Conservation (phyloP, 345 rosid species). For the Limnanthes douglasii region DNA sequence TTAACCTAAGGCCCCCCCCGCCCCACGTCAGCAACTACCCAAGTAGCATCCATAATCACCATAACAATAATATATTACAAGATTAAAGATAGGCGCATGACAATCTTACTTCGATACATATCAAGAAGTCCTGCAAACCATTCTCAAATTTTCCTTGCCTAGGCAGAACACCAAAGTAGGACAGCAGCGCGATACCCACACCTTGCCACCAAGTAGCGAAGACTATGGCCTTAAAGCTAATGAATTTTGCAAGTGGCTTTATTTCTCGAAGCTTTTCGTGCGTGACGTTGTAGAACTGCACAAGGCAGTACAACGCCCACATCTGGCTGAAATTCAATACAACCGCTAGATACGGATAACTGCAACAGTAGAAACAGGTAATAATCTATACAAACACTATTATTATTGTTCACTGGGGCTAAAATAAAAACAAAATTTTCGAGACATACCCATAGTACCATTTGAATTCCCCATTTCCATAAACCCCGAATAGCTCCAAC, state of each 20-base stretch:
- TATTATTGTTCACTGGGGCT: no score
- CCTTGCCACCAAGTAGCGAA: slow-evolving; percentile 99
- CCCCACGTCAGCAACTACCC: no score
- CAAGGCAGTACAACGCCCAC: slow-evolving; percentile 90
- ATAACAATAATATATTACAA: no score
- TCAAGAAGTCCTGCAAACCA: slow-evolving; percentile 64
- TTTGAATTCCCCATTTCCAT: slow-evolving; percentile 79
- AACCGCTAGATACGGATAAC: slow-evolving; percentile 64
- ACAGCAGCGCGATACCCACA: slow-evolving; percentile 53
- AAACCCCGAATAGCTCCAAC: slow-evolving; percentile 56
- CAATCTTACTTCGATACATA: slow-evolving; percentile 66
- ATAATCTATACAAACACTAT: no score
- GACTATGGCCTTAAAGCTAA: slow-evolving; percentile 90
- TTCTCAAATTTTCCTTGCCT: slow-evolving; percentile 34
- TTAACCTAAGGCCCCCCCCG: no score
- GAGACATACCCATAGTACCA: slow-evolving; percentile 73
- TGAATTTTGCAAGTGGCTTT: slow-evolving; percentile 71
- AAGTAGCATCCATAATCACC: no score
- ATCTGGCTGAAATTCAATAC: slow-evolving; percentile 86
- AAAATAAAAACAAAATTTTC: no score
- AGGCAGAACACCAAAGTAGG: slow-evolving; percentile 44
- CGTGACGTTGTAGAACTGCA: slow-evolving; percentile 72
- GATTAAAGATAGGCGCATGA: background rate
- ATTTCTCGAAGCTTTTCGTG: slow-evolving; percentile 64
- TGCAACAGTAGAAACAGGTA: slow-evolving; percentile 20